These are phyloP conservation scores for Saccharomycopsis hybrid DNA, from an alignment of 1,139 yeast species.

Conservation along the genomic window DNA sequence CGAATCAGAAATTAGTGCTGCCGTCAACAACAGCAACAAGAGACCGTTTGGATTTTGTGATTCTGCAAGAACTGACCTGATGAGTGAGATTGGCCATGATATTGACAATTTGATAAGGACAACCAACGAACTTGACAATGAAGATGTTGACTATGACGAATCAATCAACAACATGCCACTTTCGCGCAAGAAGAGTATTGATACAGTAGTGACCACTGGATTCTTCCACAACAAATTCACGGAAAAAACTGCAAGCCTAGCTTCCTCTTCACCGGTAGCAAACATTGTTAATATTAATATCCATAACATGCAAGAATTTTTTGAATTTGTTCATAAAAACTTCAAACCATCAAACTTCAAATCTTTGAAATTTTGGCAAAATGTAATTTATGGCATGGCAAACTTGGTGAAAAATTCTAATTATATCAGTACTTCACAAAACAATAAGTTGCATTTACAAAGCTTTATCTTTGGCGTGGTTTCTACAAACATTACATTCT, in stretches of 20 bases:
- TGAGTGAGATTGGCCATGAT: background rate
- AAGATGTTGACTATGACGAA: background rate
- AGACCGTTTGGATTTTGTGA: too few relatives aligned
- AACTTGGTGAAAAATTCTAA: background rate
- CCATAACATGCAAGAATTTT: background rate
- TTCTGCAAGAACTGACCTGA: background rate
- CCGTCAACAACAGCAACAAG: background rate
- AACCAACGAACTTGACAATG: background rate
- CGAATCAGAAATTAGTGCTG: background rate
- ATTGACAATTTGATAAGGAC: background rate
- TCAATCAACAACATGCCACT: background rate
- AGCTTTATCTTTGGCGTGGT: slow-evolving; percentile 14
- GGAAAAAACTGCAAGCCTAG: background rate
- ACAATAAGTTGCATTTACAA: slow-evolving; percentile 9
- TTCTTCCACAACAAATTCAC: slow-evolving; percentile 14
- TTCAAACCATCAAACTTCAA: background rate
- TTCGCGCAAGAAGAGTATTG: slow-evolving; percentile 1
- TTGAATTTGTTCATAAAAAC: background rate
- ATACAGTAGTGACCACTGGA: slow-evolving; percentile 17
- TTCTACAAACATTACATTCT: background rate
- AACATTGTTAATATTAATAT: background rate
- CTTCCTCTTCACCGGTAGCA: background rate
- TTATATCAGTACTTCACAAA: background rate
- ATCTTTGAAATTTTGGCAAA: background rate
- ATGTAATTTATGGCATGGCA: background rate